Percentiles rank a stretch among this genome's conserved stretches.
phyloP scores from a whole-genome alignment of 306 rosid genomes.

The Bauhinia variegata region DNA sequence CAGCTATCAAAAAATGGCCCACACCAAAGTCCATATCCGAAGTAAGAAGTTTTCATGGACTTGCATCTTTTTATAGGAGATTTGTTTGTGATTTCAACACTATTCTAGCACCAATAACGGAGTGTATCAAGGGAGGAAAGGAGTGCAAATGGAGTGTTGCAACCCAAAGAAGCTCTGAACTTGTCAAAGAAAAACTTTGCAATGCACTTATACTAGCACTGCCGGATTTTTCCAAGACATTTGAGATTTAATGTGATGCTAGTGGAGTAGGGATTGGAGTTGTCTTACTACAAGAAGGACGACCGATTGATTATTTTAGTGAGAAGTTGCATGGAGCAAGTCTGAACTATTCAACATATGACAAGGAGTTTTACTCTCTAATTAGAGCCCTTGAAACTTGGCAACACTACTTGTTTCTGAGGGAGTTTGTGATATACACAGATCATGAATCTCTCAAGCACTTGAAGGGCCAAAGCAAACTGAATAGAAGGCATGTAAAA shows the following conservation, averaged over 20 bases:
- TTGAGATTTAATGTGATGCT: slow-evolving; percentile 15
- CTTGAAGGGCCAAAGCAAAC: background rate
- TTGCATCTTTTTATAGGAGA: background rate
- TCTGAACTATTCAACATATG: background rate
- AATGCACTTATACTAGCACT: background rate
- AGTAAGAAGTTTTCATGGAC: background rate
- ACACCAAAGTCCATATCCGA: no score
- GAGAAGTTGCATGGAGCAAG: background rate
- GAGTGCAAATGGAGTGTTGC: slow-evolving; percentile 10
- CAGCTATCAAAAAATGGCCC: no score
- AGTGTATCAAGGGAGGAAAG: background rate
- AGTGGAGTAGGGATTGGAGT: background rate
- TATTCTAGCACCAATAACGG: no score
- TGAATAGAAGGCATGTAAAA: background rate
- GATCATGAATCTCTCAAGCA: background rate
- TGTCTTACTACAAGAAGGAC: background rate
- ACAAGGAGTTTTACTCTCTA: slow-evolving; percentile 7
- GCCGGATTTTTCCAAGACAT: background rate
- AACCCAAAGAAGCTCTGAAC: background rate
- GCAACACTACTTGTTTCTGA: background rate
- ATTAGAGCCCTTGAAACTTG: slow-evolving; percentile 11
- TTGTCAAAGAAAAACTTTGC: background rate
- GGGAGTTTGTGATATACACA: background rate
- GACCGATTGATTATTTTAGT: background rate
- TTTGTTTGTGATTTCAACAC: background rate